Conservation (phyloP, 176 grass and related monocot genomes). For the Zea luxurians region DNA sequence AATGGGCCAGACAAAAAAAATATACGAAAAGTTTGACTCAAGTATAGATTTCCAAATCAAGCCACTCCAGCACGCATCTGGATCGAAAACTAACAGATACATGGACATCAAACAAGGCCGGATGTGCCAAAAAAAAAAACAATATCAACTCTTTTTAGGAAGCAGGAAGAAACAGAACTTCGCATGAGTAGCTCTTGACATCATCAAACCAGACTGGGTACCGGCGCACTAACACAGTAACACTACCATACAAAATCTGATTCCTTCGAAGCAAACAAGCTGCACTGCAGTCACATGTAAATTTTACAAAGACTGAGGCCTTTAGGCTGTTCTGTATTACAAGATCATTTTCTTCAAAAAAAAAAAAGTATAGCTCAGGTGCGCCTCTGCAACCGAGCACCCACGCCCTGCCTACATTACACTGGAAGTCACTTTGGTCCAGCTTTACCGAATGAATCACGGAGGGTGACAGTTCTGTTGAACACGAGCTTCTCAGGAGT, state of each 20-base stretch:
- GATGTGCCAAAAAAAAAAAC: background rate
- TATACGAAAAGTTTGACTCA: too few relatives aligned
- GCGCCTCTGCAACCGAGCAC: background rate
- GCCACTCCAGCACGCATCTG: too few relatives aligned
- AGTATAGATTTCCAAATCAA: too few relatives aligned
- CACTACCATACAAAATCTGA: background rate
- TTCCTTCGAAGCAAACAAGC: background rate
- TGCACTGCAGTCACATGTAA: conserved; percentile 10
- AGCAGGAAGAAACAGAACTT: background rate
- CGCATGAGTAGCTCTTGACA: background rate
- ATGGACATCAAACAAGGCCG: too few relatives aligned
- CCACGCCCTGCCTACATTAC: background rate
- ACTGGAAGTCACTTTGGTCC: conserved; percentile 38
- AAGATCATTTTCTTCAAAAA: background rate
- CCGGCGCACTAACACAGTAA: background rate
- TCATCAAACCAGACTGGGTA: background rate
- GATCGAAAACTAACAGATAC: too few relatives aligned
- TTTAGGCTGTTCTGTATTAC: conserved; percentile 25
- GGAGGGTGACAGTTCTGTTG: conserved; percentile 86
- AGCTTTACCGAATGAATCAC: conserved; percentile 79
- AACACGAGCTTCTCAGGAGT: conserved; percentile 64
- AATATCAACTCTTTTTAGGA: background rate
- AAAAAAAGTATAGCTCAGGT: background rate
- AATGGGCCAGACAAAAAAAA: too few relatives aligned
- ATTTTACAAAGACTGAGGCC: background rate